Base-by-base conservation (phyloP, 805 yeast genomes). In the Blastobotrys parvus region DNA sequence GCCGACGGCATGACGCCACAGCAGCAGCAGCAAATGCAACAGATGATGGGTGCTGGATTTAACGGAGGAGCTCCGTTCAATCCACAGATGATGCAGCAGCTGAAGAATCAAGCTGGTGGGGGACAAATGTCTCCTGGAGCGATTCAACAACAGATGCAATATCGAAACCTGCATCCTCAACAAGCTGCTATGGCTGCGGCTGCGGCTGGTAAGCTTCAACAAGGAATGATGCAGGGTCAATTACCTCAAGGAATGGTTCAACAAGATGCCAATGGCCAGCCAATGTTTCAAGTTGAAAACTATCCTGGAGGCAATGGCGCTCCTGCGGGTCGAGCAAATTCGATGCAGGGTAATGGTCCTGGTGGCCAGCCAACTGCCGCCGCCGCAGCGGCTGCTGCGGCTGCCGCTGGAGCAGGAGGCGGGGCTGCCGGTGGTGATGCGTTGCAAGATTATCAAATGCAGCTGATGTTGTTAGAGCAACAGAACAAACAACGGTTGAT, bases 391-490 rank as follows among this genome's bases (percentile, higher is more conserved):
- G 39, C 76, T 68, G 51, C 63, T 48, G 43, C 59, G 43, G 46
- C 60, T 38, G 25, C 54, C 35, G 34, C 54, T 48, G 25, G 44
- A 42, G 34, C 52, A 51, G 27, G 47, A 43, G 40, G 41, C 29
- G 48, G 43, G 34, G 58, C 58, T 50, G 67, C 63, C 44, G 70
- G 70, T 8, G 54, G 49, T 35, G 61, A 61, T 50, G 89, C 90
- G 1, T 64, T 85, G 32, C 85, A 81, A 53, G 94, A 85, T 57
- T 85, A 86, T 60, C 94, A 85, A 59, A 78, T 77, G 69, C 90
- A 84, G 60, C 65, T 84, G 51, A 74, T 82, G 73, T 58, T 81
- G 42, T 64, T 86, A 56, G 94, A 85, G 54, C 75, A 75, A 49
- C 89, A 83, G 58, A 85, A 82, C 60, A 80, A 81, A 57, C 77